Base-by-base conservation (phyloP, 2,329 filamentous ascomycete species). In the Magnaporthiopsis incrustans region DNA sequence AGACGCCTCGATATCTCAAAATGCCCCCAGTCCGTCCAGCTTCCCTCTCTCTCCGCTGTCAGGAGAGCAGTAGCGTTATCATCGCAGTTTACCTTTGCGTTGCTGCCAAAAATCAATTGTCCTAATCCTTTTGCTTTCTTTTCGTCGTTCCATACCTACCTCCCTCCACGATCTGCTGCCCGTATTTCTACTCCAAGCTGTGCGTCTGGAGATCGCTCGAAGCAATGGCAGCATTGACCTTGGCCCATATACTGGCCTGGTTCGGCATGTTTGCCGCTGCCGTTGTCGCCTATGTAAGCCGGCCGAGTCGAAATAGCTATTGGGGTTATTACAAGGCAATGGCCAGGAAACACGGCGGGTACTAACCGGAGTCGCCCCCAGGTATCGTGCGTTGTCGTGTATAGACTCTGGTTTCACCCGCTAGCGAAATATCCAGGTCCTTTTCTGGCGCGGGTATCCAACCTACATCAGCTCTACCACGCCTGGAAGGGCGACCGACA, bases 401-500 rank as follows among this genome's bases (percentile, higher is more conserved):
- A 89, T 71, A 78, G 85, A 64, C 68, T 88, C 65, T 85, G 81
- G 71, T 83, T 89, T 72, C 87, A 89, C 70, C 86, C 87, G 4
- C 75, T 89, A 12, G 81, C 85, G 25, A 85, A 82, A 65, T 88
- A 88, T 67, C 87, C 86, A 1, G 87, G 87, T 1, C 88, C 87
- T 0, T 76, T 87, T 60, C 71, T 88, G 57, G 85, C 84, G 65
- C 87, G 85, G 70, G 74, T 89, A 68, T 86, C 86, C n/a, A 81
- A 86, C 69, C 83, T 78, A 67, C 83, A 88, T 69, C 84, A 87
- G 72, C 82, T 89, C 35, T 93, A 90, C 73, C 87, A 92, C 69
- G 89, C 89, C 60, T 90, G 87, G 76, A 88, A 85, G 70, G 90
- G 90, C 63, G 87, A 90, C 68, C 83, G 89, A 1, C 90, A 93